Base-by-base conservation (phyloP, 1,139 yeast genomes). In the Saccharomyces hybrid region DNA sequence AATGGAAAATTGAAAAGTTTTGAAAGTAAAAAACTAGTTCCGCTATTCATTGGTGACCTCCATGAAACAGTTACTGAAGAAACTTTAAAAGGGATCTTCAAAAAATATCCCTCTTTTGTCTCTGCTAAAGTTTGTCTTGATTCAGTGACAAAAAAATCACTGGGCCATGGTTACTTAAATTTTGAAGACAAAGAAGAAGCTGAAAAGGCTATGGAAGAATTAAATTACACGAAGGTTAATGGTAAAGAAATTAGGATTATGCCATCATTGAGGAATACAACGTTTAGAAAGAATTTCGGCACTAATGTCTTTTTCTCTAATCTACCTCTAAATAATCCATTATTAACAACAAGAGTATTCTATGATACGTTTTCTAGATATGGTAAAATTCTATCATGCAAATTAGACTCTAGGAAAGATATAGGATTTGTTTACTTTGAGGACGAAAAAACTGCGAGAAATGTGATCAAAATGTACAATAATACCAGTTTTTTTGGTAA, bases 141-240 rank as follows among this genome's bases (percentile, higher is more conserved):
- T 54, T 69, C 73, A 3, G 57, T 60, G 1, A 70, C 77, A 1
- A 73, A 73, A 30, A 63, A 59, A 31, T 74, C 83, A 0, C 66
- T 80, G 50, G 78, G 81, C 7, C 78, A 80, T 62, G 84, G 82
- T 0, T 80, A 79, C 62, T 74, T 79, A 47, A 80, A 80, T 60
- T 78, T 77, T 60, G 62, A 60, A 1, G 65, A 68, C 32, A 65
- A 64, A 26, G 60, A 61, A 8, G 76, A 73, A 47, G 81, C 80
- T 1, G 64, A 67, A 13, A 32, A 34, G 4, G 82, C 82, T 2
- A 68, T 75, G 38, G 78, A 77, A 31, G 72, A 72, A n/a, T 66
- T 77, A 44, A 79, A 78, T 59, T 80, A 78, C 59, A 72, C 75
- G 2, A 62, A 62, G 0, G 63, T 80, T 3, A 59, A 65, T 25